phyloP scores from a whole-genome alignment of 257 asterid genomes.

The Ocimum tenuiflorum region DNA sequence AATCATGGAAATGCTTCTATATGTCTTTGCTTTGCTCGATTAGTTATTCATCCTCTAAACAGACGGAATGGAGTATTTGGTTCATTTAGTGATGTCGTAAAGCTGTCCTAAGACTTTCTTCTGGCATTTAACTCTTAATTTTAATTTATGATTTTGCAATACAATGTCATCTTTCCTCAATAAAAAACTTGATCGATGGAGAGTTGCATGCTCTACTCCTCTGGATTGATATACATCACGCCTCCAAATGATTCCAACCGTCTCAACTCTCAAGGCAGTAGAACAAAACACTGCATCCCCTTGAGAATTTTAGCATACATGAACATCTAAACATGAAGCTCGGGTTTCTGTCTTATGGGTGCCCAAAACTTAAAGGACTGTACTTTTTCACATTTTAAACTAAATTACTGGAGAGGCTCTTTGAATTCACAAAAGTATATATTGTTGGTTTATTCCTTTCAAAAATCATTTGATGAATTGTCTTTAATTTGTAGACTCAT shows the following conservation, averaged over 20 bases:
- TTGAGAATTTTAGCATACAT: background rate
- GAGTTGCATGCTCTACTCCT: background rate
- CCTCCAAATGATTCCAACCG: background rate
- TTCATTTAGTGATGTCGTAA: background rate
- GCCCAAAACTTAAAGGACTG: background rate
- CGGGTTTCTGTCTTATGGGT: background rate
- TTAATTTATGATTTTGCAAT: background rate
- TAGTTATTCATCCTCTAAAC: background rate
- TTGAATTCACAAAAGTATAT: background rate
- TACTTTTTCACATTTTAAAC: background rate
- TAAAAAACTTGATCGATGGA: background rate
- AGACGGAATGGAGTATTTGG: background rate
- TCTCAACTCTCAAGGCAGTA: background rate
- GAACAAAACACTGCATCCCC: background rate
- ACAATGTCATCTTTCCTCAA: background rate
- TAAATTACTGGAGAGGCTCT: background rate
- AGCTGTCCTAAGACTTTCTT: background rate
- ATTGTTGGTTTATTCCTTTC: background rate
- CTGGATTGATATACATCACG: background rate
- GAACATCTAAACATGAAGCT: background rate
- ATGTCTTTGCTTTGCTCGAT: background rate
- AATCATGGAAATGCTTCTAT: background rate
- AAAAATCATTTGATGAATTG: background rate
- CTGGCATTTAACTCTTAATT: background rate
- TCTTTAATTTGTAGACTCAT: background rate